These are phyloP conservation scores for Paecilomyces sp. DNA, from an alignment of 2,329 filamentous ascomycete genomes.

Conservation along the genomic window DNA sequence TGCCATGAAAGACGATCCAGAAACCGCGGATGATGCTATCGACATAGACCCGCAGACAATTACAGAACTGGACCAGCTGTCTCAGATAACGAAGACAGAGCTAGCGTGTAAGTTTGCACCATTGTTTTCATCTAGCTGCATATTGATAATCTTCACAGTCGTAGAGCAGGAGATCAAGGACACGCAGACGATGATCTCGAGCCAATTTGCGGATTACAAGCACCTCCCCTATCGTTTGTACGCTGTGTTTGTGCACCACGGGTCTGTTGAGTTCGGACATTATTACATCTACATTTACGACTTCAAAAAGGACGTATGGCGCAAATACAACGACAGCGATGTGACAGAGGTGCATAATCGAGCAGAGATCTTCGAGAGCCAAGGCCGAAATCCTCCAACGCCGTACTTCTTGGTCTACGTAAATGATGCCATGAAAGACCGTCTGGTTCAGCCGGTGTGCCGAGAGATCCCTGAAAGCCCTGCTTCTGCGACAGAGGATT, in stretches of 20 bases:
- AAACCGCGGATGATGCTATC: constrained; percentile 30
- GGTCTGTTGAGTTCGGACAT: constrained; percentile 64
- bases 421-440: constrained; percentile 56
- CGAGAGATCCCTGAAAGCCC: constrained; percentile 30
- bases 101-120: constrained; percentile 32
- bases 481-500: not conserved
- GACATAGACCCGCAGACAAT: constrained; percentile 36
- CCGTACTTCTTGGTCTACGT: constrained; percentile 82
- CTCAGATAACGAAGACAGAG: constrained; percentile 38
- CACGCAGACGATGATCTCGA: constrained; percentile 43
- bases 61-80: constrained; percentile 38
- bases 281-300: constrained; percentile 98
- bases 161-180: constrained; percentile 42
- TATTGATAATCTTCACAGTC: constrained; percentile 11
- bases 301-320: constrained; percentile 73
- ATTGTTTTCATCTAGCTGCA: not conserved
- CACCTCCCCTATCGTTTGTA: constrained; percentile 74
- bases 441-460: constrained; percentile 52
- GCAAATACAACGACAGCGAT: constrained; percentile 85
- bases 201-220: constrained; percentile 57
- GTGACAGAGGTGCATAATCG: constrained; percentile 63
- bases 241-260: constrained; percentile 84
- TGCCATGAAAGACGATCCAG: constrained; percentile 24
- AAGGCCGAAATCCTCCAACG: constrained; percentile 61
- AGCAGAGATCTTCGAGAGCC: constrained; percentile 60